Evolutionary conservation across 73 alveolate species (phyloP), one percentile per base, ranked within the genome.

Genomic region (Loxodes magnus): DNA sequence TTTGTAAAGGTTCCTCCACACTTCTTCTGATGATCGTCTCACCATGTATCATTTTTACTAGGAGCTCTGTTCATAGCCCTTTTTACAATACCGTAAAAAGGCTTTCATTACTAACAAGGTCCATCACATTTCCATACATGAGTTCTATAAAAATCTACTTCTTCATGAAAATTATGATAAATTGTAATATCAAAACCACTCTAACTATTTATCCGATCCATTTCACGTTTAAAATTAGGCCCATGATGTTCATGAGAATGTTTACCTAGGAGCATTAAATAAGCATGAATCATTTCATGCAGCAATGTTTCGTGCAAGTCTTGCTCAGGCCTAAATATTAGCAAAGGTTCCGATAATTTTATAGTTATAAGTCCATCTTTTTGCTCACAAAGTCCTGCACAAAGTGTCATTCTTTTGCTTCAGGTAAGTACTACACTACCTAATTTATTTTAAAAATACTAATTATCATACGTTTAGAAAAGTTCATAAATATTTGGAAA

Each of bases 251-350:
- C 58, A 48, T 82, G 67, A 49, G 53, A 57, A 35, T 44, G 56
- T 9, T 43, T 48, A 0, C 50, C 43, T 14, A 61, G 61, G 35
- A 64, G 28, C 30, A 77, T 82, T 19, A 83, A 57, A 35, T 71
- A 77, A 10, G 97, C 97, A 67, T 86, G 97, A 35, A 86, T 82
- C 97, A 86, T 86, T 56, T 86, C 97, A 75, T 86, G 97, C n/a
- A 86, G 34, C 30, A 86, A 68, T 5, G 97, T 86, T 54, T 77
- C 87, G 26, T 63, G 58, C 7, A 82, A 37, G 29, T 86, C 94
- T 42, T 58, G 50, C 26, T 59, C 76, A 15, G 85, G 35, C 33
- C 97, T 50, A 54, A 41, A 86, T 63, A 77, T 70, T 35, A 86
- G 66, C 53, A 86, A 71, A 9, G 82, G 77, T 34, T 86, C 85